phyloP scores from a whole-genome alignment of 352 stramenopile species.

The Phytophthora cryptogea region DNA sequence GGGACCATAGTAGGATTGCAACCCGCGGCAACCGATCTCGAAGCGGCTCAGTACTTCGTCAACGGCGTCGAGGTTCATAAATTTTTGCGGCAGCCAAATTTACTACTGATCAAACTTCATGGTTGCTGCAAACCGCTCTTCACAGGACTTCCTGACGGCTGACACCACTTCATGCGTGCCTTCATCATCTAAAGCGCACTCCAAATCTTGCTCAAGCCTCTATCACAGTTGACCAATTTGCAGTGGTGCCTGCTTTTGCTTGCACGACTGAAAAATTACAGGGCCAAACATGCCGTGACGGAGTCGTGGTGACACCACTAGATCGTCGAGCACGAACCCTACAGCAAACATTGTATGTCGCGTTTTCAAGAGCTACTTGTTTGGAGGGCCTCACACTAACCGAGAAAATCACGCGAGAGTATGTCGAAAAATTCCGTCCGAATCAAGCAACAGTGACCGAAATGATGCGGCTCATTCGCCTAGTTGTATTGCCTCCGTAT shows the following conservation, averaged over 20 bases:
- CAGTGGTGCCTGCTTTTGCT: constrained; percentile 23
- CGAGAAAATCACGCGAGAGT: not conserved
- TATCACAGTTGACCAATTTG: constrained; percentile 26
- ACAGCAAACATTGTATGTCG: not conserved
- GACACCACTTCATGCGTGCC: not conserved
- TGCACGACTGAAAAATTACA: constrained; percentile 36
- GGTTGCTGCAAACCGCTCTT: not conserved
- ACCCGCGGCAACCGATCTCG: not conserved
- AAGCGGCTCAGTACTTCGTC: not conserved
- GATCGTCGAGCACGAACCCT: not conserved
- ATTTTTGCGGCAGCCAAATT: constrained; percentile 1
- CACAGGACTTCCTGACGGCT: constrained; percentile 5
- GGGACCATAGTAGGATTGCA: constrained; percentile 15
- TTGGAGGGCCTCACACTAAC: not conserved
- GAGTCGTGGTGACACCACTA: constrained; percentile 22
- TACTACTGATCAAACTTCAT: constrained; percentile 13
- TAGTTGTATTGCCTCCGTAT: not conserved
- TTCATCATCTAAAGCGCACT: not conserved
- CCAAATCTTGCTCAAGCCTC: constrained; percentile 12
- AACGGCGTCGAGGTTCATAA: not conserved
- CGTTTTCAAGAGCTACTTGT: not conserved
- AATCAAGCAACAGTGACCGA: not conserved
- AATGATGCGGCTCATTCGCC: not conserved
- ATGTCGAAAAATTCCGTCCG: not conserved
- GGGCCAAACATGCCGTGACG: constrained; percentile 28